Evolutionary conservation across 371 early-diverging fungal genomes (phyloP).

Genomic region (Rhizomucor miehei): DNA sequence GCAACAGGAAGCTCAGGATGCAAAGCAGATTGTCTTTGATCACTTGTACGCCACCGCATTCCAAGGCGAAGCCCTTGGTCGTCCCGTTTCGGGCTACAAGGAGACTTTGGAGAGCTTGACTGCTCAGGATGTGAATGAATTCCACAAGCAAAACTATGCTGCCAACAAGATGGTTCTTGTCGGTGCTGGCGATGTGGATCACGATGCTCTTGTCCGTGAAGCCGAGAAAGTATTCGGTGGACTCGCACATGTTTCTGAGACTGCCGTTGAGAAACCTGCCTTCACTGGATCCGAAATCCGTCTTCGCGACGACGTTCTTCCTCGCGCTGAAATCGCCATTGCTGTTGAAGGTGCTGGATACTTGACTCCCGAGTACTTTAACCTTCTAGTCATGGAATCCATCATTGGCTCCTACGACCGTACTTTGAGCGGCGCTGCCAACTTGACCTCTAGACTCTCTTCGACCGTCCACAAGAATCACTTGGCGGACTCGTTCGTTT

Average conservation of each 20-base stretch:
- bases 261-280: conserved; percentile 43
- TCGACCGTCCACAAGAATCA: conserved; percentile 72
- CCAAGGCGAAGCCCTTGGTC: conserved; percentile 84
- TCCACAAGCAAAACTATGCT: conserved; percentile 83
- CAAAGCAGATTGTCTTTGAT: conserved; percentile 84
- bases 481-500: conserved; percentile 90
- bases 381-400: conserved; percentile 85
- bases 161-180: conserved; percentile 91
- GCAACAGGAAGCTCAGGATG: conserved; percentile 86
- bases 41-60: conserved; percentile 92
- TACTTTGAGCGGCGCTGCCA: conserved; percentile 76
- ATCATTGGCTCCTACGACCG: conserved; percentile 93
- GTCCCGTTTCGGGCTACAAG: conserved; percentile 85
- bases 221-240: conserved; percentile 87
- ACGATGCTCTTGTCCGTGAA: conserved; percentile 84
- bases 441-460: conserved; percentile 82
- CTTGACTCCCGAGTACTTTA: conserved; percentile 88
- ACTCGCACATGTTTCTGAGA: conserved; percentile 37
- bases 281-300: conserved; percentile 92
- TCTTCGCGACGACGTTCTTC: conserved; percentile 86
- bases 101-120: conserved; percentile 82
- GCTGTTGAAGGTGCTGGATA: conserved; percentile 92
- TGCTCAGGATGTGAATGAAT: conserved; percentile 74
- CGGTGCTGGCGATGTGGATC: conserved; percentile 89
- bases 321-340: conserved; percentile 88